Percentiles rank a stretch among this genome's conserved stretches.
These are phyloP conservation scores for Lactuca sativa DNA, from an alignment of 129 eudicot genomes.

Conservation along the genomic window DNA sequence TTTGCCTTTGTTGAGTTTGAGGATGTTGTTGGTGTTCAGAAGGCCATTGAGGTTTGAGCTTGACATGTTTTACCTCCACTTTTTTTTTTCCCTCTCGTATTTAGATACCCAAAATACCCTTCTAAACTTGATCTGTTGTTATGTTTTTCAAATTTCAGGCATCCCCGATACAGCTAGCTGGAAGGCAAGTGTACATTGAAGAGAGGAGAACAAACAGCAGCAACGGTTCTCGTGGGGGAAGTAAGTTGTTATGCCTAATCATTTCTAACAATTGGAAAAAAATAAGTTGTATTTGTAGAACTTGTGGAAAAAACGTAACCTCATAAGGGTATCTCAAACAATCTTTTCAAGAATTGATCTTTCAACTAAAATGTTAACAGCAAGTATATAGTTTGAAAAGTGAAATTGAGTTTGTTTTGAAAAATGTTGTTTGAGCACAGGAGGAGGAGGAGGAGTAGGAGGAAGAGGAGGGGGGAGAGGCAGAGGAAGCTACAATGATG, in stretches of 20 bases:
- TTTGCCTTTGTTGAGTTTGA: constrained; percentile 97
- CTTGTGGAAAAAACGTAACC: no score
- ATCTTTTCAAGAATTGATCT: no score
- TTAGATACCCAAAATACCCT: neutral
- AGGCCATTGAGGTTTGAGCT: constrained; percentile 67
- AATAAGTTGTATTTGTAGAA: no score
- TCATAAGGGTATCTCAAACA: no score
- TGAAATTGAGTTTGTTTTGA: neutral
- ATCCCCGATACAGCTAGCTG: constrained; percentile 75
- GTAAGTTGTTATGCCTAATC: constrained; percentile 37
- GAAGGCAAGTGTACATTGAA: constrained; percentile 77
- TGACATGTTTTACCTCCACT: neutral
- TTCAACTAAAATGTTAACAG: neutral
- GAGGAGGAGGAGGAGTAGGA: constrained; percentile 87
- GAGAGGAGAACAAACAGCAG: constrained; percentile 70
- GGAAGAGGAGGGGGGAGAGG: constrained; percentile 75
- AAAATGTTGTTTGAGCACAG: constrained; percentile 19
- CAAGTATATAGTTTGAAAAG: neutral
- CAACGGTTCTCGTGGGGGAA: constrained; percentile 70
- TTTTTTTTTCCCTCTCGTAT: no score
- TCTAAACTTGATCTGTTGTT: neutral
- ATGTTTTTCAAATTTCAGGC: constrained; percentile 42
- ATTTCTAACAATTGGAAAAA: neutral
- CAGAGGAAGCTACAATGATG: constrained; percentile 50
- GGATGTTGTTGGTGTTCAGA: constrained; percentile 68